Conservation (phyloP, 257 asterid species). For the Solanum lycopersicoides region DNA sequence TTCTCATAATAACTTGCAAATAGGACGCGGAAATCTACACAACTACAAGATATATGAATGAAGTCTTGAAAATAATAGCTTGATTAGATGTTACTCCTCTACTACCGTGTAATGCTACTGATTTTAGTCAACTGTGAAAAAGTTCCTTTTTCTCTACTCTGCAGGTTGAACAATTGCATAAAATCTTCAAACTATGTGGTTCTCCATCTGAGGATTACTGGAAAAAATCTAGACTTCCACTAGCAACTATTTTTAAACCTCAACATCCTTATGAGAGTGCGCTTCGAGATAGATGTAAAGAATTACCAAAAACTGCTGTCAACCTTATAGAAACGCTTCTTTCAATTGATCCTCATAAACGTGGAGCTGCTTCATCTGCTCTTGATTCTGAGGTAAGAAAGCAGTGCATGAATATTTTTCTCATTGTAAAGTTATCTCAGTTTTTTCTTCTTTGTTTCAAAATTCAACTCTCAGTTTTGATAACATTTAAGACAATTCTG, state of each 20-base stretch:
- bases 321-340: slow-evolving; percentile 59
- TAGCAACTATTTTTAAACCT: slow-evolving; percentile 83
- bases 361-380: slow-evolving; percentile 71
- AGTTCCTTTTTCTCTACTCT: background rate
- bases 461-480: background rate
- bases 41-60: background rate
- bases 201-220: slow-evolving; percentile 80
- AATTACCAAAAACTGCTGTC: slow-evolving; percentile 66
- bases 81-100: background rate
- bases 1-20: background rate
- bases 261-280: slow-evolving; percentile 73
- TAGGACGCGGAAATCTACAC: background rate
- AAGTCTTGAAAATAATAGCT: background rate
- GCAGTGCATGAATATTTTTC: background rate
- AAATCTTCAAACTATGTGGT: slow-evolving; percentile 85
- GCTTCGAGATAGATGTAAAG: slow-evolving; percentile 70
- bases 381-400: slow-evolving; percentile 51
- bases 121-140: background rate
- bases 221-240: slow-evolving; percentile 61
- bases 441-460: background rate
- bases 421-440: background rate
- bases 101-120: background rate
- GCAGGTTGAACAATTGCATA: slow-evolving; percentile 93
- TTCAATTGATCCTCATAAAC: slow-evolving; percentile 55
- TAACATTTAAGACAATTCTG: background rate